Conservation (phyloP, 371 early-diverging fungal species). For the Zopfochytrium polystomum region DNA sequence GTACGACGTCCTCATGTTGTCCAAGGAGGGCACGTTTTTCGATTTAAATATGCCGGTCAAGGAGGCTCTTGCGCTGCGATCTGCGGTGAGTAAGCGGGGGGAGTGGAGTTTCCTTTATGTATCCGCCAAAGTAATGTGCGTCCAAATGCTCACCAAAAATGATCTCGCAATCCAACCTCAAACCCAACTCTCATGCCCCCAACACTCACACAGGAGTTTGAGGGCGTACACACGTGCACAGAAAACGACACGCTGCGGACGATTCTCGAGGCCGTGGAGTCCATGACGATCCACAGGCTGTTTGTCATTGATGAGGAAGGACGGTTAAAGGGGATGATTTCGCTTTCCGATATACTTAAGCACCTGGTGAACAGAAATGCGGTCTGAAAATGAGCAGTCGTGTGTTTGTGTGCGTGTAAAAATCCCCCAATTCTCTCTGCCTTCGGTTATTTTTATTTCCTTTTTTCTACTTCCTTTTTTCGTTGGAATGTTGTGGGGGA, state of each 20-base stretch:
- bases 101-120: conserved; percentile 32
- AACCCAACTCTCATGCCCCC: no score
- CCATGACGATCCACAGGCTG: conserved; percentile 79
- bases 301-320: conserved; percentile 84
- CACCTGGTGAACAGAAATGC: no score
- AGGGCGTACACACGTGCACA: conserved; percentile 91
- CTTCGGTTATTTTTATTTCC: no score
- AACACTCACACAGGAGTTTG: conserved; percentile 62
- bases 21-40: conserved; percentile 17
- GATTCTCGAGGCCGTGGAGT: conserved; percentile 80
- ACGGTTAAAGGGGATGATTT: conserved; percentile 79
- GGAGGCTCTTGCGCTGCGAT: conserved; percentile 46
- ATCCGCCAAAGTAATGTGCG: neutral
- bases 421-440: no score
- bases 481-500: no score
- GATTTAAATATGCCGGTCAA: conserved; percentile 36
- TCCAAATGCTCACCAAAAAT: no score
- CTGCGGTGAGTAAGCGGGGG: conserved; percentile 67
- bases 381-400: no score
- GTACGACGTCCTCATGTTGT: conserved; percentile 83
- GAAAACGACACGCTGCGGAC: conserved; percentile 79
- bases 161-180: no score
- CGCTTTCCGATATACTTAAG: conserved; percentile 78
- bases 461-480: no score
- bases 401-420: no score